Percentiles rank a stretch among this genome's conserved stretches.
Evolutionary conservation across 768 basidiomycete genomes (phyloP).

Genomic region (Podaxis sp.): DNA sequence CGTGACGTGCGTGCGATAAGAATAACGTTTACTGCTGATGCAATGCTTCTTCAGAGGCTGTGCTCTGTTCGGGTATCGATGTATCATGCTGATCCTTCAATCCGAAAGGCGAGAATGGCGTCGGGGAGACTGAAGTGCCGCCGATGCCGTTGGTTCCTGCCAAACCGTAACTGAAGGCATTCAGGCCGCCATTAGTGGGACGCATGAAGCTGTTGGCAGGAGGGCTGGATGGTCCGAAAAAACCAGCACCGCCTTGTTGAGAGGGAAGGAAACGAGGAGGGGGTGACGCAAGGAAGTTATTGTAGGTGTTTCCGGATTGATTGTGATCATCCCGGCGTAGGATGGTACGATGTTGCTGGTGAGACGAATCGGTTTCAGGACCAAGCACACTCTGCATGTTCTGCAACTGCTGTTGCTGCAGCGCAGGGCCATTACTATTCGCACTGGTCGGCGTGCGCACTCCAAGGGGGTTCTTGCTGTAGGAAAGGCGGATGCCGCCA

Average conservation of each 20-base stretch:
- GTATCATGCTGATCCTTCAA: conserved; percentile 28
- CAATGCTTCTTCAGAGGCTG: conserved; percentile 30
- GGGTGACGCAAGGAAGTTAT: conserved; percentile 39
- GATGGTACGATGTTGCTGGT: conserved; percentile 19
- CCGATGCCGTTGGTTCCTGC: conserved; percentile 21
- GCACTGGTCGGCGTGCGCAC: conserved; percentile 77
- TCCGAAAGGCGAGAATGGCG: conserved; percentile 38
- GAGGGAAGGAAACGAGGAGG: conserved; percentile 45
- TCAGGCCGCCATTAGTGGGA: conserved; percentile 25
- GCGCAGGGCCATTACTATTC: conserved; percentile 32
- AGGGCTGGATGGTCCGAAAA: conserved; percentile 22
- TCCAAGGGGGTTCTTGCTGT: conserved; percentile 98
- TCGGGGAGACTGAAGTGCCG: conserved; percentile 18
- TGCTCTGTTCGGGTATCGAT: conserved; percentile 36
- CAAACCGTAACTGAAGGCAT: conserved; percentile 27
- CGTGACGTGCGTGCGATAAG: conserved; percentile 22
- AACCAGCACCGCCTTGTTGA: conserved; percentile 6
- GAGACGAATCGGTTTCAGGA: conserved; percentile 15
- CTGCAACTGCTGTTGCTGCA: conserved; percentile 42
- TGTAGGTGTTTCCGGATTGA: conserved; percentile 19
- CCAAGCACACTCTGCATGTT: conserved; percentile 18
- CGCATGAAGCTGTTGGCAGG: conserved; percentile 32
- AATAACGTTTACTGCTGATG: conserved; percentile 30
- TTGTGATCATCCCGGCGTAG: conserved; percentile 17
- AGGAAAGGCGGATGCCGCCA: conserved; percentile 93